A percentile compares a stretch with the other conserved stretches of the same genome.
Conservation (phyloP, 164 flowering plant species). For the Amborella trichopoda region DNA sequence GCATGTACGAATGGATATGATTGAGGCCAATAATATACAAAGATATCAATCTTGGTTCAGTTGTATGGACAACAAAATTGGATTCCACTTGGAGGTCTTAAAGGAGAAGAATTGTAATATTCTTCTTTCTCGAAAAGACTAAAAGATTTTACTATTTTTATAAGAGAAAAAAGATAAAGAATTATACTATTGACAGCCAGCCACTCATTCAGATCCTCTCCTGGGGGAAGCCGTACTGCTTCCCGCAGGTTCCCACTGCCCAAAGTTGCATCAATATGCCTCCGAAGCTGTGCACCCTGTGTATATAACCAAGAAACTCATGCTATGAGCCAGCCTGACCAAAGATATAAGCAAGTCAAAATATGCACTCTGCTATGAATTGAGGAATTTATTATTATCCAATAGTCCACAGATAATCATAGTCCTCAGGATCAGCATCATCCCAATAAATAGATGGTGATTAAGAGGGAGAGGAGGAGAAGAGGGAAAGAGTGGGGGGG, state of each 20-base stretch:
- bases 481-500: too few species aligned
- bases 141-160: too few species aligned
- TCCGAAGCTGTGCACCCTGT: slow-evolving; percentile 93
- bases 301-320: background rate
- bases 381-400: background rate
- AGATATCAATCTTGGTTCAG: too few species aligned
- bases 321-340: background rate
- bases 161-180: slow-evolving; percentile 14
- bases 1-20: too few species aligned
- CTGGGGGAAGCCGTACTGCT: slow-evolving; percentile 99
- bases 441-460: background rate
- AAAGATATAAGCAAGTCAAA: background rate
- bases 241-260: slow-evolving; percentile 99
- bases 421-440: background rate
- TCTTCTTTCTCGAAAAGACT: too few species aligned
- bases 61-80: too few species aligned
- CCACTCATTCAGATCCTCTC: slow-evolving; percentile 99
- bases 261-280: slow-evolving; percentile 99
- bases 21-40: too few species aligned
- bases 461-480: too few species aligned
- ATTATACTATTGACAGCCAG: slow-evolving; percentile 96
- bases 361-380: background rate
- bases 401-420: background rate
- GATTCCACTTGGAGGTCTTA: too few species aligned
- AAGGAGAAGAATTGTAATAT: too few species aligned